phyloP scores from a whole-genome alignment of 2,329 filamentous ascomycete species.

The Zymoseptoria passerinii region DNA sequence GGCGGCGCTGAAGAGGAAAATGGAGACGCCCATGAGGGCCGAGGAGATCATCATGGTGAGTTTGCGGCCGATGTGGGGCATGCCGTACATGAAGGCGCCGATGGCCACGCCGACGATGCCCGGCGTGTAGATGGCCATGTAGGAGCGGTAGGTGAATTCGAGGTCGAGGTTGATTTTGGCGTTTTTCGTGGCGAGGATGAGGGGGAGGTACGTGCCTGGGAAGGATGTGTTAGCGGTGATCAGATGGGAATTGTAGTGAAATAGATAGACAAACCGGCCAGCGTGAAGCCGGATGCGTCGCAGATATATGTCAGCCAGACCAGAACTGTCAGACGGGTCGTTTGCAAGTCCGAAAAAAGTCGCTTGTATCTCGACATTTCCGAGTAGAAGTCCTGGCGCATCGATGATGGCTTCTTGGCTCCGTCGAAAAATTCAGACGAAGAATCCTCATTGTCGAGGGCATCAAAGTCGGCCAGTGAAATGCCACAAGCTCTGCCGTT shows the following conservation, averaged over 20 bases:
- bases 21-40: constrained; percentile 36
- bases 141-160: constrained; percentile 43
- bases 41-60: constrained; percentile 39
- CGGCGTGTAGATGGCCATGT: constrained; percentile 48
- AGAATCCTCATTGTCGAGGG: constrained; percentile 18
- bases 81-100: constrained; percentile 43
- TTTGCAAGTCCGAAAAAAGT: constrained; percentile 36
- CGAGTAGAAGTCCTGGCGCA: constrained; percentile 10
- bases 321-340: constrained; percentile 40
- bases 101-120: constrained; percentile 45
- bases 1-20: constrained; percentile 40
- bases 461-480: constrained; percentile 31
- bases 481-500: constrained; percentile 33
- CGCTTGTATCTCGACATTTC: constrained; percentile 32
- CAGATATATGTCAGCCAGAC: constrained; percentile 46
- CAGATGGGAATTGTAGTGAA: not conserved
- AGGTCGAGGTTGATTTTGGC: constrained; percentile 38
- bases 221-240: not conserved
- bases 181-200: constrained; percentile 47
- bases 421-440: not conserved
- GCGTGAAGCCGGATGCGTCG: constrained; percentile 44
- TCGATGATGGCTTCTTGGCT: constrained; percentile 16
- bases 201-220: constrained; percentile 41
- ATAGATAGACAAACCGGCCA: constrained; percentile 30
- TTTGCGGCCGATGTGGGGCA: constrained; percentile 38